Evolutionary conservation across 371 early-diverging fungal genomes (phyloP), one percentile per base, ranked within the genome.

Genomic region (Mucor mucedo): DNA sequence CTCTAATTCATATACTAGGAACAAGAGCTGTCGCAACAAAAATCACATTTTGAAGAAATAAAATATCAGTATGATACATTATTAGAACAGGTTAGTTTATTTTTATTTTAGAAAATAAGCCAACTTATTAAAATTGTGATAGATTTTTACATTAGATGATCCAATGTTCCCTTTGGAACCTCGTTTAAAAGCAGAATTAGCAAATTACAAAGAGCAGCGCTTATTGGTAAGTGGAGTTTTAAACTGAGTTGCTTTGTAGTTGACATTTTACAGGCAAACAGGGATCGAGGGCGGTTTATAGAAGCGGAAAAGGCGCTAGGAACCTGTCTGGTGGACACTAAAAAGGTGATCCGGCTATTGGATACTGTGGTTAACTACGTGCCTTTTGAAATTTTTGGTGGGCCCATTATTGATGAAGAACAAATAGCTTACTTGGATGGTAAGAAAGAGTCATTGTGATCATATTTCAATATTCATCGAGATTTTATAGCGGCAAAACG

Each of bases 301-400:
- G 72, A 73, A 50, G 66, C 76, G 0, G 74, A 76, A 47, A 63
- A 69, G 38, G 68, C 69, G 54, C 53, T 79, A 14, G n/a, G 39
- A 10, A 65, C 61, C 10, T 71, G 72, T 10, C 41, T 65, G 4
- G 58, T 68, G 9, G 71, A 70, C 14, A 67, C 58, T 1, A 66
- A 50, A 21, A 73, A 70, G 44, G 65, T 62, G 3, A 48, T 68
- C 13, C 57, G 71, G 7, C 33, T 76, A n/a, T 16, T 76, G 13
- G 70, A 71, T 33, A 69, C 60, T 30, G 62, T 68, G 0, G 40
- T 72, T 10, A 68, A 70, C 35, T 79, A 74, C 48, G 67, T 70
- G 5, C 72, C 76, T 3, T 79, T 79, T 58, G 79, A 79, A 32
- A 58, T 79, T 27, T 79, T 79, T 70, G 75, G 71, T 52, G 74